Base-by-base conservation (phyloP, 352 stramenopile genomes). In the Lagenidium giganteum region DNA sequence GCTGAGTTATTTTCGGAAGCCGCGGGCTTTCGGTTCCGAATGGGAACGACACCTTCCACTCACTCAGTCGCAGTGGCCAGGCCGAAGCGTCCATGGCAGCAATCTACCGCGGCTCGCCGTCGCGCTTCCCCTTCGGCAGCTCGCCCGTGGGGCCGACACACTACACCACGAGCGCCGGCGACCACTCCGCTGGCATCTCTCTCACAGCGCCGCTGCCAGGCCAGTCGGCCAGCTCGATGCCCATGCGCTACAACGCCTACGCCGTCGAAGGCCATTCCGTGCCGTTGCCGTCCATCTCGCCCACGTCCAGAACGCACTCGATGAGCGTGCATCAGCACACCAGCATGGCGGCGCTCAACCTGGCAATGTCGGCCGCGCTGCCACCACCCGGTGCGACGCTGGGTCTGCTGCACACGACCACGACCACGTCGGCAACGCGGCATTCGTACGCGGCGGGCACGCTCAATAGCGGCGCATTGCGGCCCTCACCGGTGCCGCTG, bases 91-190 rank as follows among this genome's bases (percentile, higher is more conserved):
- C 17, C 34, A 85, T 85, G 64, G 73, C 76, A 29, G 80, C 76
- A 14, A 81, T 87, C 26, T 89, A 89, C 63, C 77, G 76, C 48
- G 67, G 62, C 34, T 64, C 67, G 37, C 64, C 69, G 22, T 67
- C 66, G 54, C 70, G 73, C 26, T 81, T 89, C 47, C 61, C 71
- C 37, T 83, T 89, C 54, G 51, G 64, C 16, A 71, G 80, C 45
- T 81, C 70, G 39, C n/a, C n/a, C n/a, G n/a, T n/a, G n/a, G n/a
- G n/a, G n/a, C n/a, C n/a, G n/a, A n/a, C n/a, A n/a, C 76, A 89
- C 55, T 88, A 88, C 52, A 74, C 71, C 54, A 80, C 30, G 20
- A 46, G 36, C 12, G 31, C 29, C 17, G 29, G 17, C 11, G 20
- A 25, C 11, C 21, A 31, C 29, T 42, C 34, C 20, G 9, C 28